Evolutionary conservation across 108 stramenopile species (phyloP).

Genomic region (Hondaea fermentalgiana): DNA sequence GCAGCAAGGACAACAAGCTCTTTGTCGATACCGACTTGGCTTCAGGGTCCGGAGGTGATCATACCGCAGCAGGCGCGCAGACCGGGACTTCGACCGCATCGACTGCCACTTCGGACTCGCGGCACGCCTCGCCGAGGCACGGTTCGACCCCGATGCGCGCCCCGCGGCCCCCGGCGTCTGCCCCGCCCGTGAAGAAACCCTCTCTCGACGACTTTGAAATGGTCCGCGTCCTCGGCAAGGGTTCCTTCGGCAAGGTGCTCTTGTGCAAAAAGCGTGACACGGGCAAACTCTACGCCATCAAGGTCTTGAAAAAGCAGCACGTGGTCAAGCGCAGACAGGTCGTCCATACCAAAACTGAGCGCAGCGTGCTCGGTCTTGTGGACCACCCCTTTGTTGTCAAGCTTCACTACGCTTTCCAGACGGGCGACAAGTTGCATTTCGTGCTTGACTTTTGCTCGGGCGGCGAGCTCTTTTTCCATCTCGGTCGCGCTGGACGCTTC

Average conservation of each 20-base stretch:
- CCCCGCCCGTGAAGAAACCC: neutral
- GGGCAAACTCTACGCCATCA: conserved; percentile 88
- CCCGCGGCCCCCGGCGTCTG: neutral
- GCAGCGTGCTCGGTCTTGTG: conserved; percentile 72
- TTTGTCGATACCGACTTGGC: no score
- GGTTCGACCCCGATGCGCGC: neutral
- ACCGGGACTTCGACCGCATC: no score
- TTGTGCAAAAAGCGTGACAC: conserved; percentile 69
- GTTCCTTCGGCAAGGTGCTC: conserved; percentile 84
- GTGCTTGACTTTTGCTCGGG: conserved; percentile 47
- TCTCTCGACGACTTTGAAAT: conserved; percentile 41
- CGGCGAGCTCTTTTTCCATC: conserved; percentile 62
- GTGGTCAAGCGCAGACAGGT: conserved; percentile 82
- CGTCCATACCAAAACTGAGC: conserved; percentile 91
- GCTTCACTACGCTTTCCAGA: conserved; percentile 56
- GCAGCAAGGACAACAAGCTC: neutral
- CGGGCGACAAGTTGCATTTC: conserved; percentile 37
- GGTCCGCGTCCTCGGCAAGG: conserved; percentile 70
- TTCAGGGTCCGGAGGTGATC: no score
- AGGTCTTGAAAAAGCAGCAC: conserved; percentile 86
- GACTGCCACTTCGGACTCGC: no score
- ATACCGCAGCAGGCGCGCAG: no score
- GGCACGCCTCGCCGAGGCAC: neutral
- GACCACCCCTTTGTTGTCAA: conserved; percentile 56
- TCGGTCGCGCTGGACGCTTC: conserved; percentile 86